These are phyloP conservation scores for Hylodesmum podocarpum DNA, from an alignment of 306 rosid genomes.

Conservation along the genomic window DNA sequence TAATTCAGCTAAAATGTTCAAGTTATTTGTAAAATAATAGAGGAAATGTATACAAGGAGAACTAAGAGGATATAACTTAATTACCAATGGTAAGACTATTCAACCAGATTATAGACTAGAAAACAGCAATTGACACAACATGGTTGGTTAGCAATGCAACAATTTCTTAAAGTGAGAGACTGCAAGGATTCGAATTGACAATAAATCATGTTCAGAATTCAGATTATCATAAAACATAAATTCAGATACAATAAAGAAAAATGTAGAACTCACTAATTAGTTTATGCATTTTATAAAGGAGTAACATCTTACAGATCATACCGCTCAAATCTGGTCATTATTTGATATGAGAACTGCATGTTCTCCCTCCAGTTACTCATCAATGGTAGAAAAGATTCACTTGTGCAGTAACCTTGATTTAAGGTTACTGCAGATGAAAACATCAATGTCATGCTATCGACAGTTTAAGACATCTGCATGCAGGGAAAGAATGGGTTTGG, in stretches of 20 bases:
- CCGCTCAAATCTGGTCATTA: constrained; percentile 1
- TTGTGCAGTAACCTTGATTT: constrained; percentile 10
- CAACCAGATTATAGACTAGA: neutral
- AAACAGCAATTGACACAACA: neutral
- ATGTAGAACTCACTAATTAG: neutral
- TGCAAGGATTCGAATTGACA: neutral
- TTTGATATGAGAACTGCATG: neutral
- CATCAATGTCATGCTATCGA: neutral
- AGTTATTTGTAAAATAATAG: neutral
- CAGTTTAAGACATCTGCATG: neutral
- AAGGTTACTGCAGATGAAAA: constrained; percentile 20
- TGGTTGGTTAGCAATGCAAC: neutral
- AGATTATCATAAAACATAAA: neutral
- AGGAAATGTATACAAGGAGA: neutral
- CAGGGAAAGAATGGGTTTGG: neutral
- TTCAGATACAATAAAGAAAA: neutral
- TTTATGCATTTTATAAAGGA: constrained; percentile 8
- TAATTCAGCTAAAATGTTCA: neutral
- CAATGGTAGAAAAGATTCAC: constrained; percentile 22
- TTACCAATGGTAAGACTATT: neutral
- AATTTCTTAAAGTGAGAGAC: neutral
- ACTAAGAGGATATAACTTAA: neutral
- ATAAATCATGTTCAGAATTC: neutral
- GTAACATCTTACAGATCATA: constrained; percentile 27
- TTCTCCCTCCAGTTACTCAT: constrained; percentile 21